phyloP scores from a whole-genome alignment of 768 basidiomycete genomes.

The Mycena indigotica region DNA sequence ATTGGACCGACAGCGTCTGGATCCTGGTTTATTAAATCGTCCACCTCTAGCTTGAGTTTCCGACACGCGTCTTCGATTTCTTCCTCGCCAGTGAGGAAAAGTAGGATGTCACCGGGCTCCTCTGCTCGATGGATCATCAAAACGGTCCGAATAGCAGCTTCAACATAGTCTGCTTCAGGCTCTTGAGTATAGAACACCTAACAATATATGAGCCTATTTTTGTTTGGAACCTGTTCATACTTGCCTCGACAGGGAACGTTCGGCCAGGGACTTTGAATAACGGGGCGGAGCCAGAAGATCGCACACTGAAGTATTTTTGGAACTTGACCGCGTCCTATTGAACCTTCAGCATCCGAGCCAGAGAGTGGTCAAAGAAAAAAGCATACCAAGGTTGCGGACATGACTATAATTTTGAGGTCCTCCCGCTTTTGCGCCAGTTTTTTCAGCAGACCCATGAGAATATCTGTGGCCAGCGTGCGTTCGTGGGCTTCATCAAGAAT shows the following conservation, averaged over 20 bases:
- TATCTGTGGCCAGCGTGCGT: constrained; percentile 95
- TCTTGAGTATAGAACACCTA: constrained; percentile 87
- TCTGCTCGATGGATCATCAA: constrained; percentile 97
- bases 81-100: constrained; percentile 98
- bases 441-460: constrained; percentile 97
- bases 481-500: constrained; percentile 99
- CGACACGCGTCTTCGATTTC: constrained; percentile 97
- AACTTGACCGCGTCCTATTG: constrained; percentile 84
- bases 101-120: constrained; percentile 86
- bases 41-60: constrained; percentile 90
- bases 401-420: constrained; percentile 96
- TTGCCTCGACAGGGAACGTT: constrained; percentile 85
- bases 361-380: not conserved
- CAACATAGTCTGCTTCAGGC: constrained; percentile 94
- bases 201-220: not conserved
- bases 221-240: not conserved
- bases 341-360: not conserved
- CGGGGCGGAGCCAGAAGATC: constrained; percentile 55
- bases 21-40: constrained; percentile 74
- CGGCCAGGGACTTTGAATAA: constrained; percentile 91
- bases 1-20: constrained; percentile 82
- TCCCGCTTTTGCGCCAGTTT: constrained; percentile 72
- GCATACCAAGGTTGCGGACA: constrained; percentile 84
- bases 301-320: constrained; percentile 84
- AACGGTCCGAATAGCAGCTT: constrained; percentile 94